A percentile compares a stretch with the other conserved stretches of the same genome.
These are phyloP conservation scores for Amaranthus hypochondriacus DNA, from an alignment of 148 eudicot genomes.

Conservation along the genomic window DNA sequence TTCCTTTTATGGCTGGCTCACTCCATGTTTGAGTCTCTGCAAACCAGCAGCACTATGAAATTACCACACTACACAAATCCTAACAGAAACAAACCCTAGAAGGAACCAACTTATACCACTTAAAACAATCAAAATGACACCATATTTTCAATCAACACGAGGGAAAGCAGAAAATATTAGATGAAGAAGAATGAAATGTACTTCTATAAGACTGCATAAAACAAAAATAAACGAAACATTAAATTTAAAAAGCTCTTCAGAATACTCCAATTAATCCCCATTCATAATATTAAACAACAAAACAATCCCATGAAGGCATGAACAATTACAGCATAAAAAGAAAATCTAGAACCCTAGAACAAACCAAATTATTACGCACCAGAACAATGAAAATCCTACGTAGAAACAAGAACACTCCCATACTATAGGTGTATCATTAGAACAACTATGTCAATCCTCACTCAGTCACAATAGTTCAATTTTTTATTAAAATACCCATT, in stretches of 20 bases:
- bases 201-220: no score
- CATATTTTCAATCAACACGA: no score
- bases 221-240: background rate
- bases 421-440: no score
- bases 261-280: no score
- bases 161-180: no score
- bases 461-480: background rate
- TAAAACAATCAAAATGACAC: no score
- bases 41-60: constrained; percentile 7
- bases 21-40: constrained; percentile 67
- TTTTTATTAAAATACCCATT: background rate
- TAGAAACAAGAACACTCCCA: no score
- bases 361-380: background rate
- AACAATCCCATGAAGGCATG: background rate
- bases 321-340: background rate
- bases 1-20: constrained; percentile 58
- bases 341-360: background rate
- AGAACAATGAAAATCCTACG: no score
- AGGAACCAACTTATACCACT: no score
- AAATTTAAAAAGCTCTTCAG: no score
- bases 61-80: background rate
- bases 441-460: background rate
- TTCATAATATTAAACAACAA: background rate
- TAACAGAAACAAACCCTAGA: background rate
- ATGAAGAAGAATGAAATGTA: no score